phyloP scores from a whole-genome alignment of 176 grass and related monocot genomes.

The Bolboschoenus planiculmis region DNA sequence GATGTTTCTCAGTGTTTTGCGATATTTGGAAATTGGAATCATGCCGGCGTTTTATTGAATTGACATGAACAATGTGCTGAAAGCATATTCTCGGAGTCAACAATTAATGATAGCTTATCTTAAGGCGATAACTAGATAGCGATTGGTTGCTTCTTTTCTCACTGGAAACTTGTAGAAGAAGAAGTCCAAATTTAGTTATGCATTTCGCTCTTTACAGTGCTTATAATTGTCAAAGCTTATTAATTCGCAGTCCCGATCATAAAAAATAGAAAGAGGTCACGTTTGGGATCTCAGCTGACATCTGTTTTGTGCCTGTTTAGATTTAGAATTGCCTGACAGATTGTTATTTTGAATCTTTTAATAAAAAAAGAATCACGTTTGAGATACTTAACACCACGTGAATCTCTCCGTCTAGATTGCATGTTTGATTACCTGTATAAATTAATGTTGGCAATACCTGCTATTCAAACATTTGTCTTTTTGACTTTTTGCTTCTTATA shows the following conservation, averaged over 20 bases:
- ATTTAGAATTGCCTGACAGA: neutral
- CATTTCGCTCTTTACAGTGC: neutral
- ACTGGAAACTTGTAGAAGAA: neutral
- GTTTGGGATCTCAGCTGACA: neutral
- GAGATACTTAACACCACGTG: neutral
- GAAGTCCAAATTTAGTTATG: neutral
- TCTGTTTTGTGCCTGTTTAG: neutral
- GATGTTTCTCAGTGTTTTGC: neutral
- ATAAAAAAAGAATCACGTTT: neutral
- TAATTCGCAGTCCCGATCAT: neutral
- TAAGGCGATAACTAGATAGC: neutral
- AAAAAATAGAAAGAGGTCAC: neutral
- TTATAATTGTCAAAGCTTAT: neutral
- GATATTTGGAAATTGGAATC: neutral
- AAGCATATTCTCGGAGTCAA: neutral
- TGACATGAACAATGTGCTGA: neutral
- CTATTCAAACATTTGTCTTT: neutral
- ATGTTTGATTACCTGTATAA: neutral
- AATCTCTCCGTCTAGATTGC: neutral
- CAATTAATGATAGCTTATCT: slow-evolving; percentile 10
- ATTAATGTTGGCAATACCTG: neutral
- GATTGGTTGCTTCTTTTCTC: neutral
- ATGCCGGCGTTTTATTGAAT: neutral
- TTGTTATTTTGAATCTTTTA: neutral
- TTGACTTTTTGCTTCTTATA: too few relatives aligned